Evolutionary conservation across 441 rosid species (phyloP).

Genomic region (Corymbia citriodora): DNA sequence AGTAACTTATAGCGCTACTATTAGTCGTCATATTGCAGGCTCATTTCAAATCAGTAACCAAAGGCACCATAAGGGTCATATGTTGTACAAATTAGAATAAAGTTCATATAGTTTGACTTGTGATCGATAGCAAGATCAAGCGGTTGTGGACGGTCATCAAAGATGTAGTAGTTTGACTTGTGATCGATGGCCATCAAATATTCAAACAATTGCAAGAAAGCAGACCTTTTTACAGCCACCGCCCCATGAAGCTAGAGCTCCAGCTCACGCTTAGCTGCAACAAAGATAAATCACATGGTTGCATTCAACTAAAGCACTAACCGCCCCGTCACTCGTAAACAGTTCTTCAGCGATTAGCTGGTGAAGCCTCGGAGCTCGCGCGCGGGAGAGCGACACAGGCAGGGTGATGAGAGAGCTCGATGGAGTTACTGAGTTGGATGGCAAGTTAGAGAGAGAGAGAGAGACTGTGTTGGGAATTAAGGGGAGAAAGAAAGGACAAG

Average conservation of each 20-base stretch:
- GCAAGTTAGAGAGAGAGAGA: background rate
- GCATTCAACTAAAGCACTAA: background rate
- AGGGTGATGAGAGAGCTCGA: background rate
- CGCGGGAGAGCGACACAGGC: background rate
- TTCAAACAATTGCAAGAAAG: background rate
- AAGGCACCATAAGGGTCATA: background rate
- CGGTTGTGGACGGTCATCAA: background rate
- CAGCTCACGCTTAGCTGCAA: background rate
- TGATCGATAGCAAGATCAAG: background rate
- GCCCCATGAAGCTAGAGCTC: background rate
- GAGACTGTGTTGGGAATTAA: background rate
- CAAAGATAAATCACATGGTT: background rate
- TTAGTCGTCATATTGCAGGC: background rate
- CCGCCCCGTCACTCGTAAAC: background rate
- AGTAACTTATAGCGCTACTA: background rate
- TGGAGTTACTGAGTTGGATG: background rate
- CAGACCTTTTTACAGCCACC: background rate
- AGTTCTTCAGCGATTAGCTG: background rate
- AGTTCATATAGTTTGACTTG: no score
- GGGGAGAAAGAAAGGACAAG: background rate
- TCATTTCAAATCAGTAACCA: background rate
- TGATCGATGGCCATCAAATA: background rate
- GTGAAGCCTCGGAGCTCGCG: background rate
- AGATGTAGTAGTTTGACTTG: background rate
- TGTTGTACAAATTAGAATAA: background rate